phyloP scores from a whole-genome alignment of 306 rosid species.

The Vigna reflexopilosa region DNA sequence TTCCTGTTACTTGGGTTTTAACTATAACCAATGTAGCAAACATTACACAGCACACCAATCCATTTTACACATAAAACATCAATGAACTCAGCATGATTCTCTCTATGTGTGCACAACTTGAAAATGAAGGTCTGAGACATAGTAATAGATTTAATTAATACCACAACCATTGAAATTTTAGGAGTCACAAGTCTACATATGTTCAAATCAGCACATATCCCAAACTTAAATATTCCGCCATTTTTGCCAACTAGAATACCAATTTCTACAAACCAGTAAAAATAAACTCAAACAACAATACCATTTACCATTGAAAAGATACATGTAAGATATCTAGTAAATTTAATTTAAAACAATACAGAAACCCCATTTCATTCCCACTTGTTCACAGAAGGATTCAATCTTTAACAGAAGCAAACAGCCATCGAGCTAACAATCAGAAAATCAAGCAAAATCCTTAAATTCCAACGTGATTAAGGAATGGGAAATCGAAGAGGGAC shows the following conservation, averaged over 20 bases:
- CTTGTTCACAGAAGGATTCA: constrained; percentile 2
- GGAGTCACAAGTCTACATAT: not conserved
- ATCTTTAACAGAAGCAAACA: not conserved
- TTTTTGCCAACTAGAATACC: not conserved
- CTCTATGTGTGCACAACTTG: not conserved
- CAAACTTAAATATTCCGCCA: constrained; percentile 22
- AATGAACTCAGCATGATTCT: not conserved
- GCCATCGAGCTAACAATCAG: not conserved
- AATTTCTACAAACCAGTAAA: constrained; percentile 11
- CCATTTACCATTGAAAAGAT: not conserved
- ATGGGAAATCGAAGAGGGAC: not conserved
- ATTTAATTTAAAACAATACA: not conserved
- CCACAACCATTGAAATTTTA: not conserved
- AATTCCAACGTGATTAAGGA: not conserved
- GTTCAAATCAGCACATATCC: not conserved
- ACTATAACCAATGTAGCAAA: constrained; percentile 12
- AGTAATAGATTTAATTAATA: not conserved
- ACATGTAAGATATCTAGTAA: not conserved
- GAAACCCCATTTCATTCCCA: constrained; percentile 32
- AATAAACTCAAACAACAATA: not conserved
- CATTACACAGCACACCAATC: not conserved
- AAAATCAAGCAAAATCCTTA: not conserved
- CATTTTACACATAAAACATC: not conserved
- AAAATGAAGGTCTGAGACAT: not conserved
- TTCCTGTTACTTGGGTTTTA: not conserved